Evolutionary conservation across 2,329 filamentous ascomycete species (phyloP), one percentile per base, ranked within the genome.

Genomic region (Cercospora citrullina): DNA sequence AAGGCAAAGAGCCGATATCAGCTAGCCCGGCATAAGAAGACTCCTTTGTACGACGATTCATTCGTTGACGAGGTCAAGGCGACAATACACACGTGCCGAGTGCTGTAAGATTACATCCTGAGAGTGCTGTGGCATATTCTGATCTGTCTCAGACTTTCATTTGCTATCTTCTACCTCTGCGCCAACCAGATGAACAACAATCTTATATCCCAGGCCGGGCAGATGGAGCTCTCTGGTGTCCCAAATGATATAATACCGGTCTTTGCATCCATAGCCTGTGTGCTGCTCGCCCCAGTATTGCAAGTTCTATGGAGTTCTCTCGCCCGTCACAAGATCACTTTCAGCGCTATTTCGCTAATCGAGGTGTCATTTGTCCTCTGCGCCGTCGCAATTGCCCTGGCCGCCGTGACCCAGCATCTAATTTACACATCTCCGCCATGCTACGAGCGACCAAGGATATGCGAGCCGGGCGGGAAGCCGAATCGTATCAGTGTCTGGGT

Each of bases 281-380:
- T 68, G 14, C 23, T 69, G 3, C 53, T 69, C 16, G 63, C 61
- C 7, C 68, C 68, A 23, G 6, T 65, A 3, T 21, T 69, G 6
- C 68, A 68, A 45, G 58, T 33, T 14, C 14, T 64, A 5, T 67
- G 51, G 45, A 62, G 12, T 30, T 59, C 55, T 51, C 62, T 69
- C 5, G 68, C 68, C 5, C 86, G 88, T 21, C 77, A 78, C 18
- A 86, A 90, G 72, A 89, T 80, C n/a, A 53, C 78, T 14, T 69
- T 79, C 45, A 74, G 74, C 1, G 77, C 78, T 0, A 55, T 77
- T 3, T 75, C 79, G 1, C 75, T 64, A 36, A 67, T 67, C 51
- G 51, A 62, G 42, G 14, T 61, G 7, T 60, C 69, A 12, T 69
- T 71, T 45, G 45, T 59, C 18, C 59, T 71, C 51, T 69, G 67